Percentiles rank a stretch among this genome's conserved stretches.
These are phyloP conservation scores for Solanum tacnaense DNA, from an alignment of 257 asterid genomes.

Conservation along the genomic window DNA sequence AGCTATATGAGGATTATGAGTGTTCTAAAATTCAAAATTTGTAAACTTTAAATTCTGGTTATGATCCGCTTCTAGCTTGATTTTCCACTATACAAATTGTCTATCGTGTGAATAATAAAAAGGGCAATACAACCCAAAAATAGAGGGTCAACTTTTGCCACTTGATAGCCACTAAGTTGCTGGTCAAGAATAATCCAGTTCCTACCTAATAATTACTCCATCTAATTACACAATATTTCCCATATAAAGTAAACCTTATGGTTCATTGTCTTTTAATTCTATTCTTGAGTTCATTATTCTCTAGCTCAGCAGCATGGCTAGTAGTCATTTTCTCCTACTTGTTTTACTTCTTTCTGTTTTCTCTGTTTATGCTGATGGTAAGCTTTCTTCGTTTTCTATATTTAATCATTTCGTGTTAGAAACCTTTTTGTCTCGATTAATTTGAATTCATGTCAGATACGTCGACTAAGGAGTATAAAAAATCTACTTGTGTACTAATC, in stretches of 20 bases:
- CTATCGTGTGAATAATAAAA: not conserved
- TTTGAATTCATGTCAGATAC: not conserved
- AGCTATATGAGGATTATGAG: not conserved
- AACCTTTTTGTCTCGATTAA: not conserved
- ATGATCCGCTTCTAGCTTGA: not conserved
- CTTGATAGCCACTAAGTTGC: not conserved
- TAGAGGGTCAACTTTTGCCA: not conserved
- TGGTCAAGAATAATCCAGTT: not conserved
- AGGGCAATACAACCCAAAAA: not conserved
- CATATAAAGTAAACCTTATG: not conserved
- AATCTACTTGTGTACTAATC: not conserved
- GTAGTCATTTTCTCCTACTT: not conserved
- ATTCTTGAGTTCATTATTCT: not conserved
- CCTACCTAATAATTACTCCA: not conserved
- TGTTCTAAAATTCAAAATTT: fast-evolving
- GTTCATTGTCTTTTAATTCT: not conserved
- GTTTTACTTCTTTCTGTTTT: conserved; percentile 5
- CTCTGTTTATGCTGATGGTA: conserved; percentile 20
- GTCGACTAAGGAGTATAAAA: not conserved
- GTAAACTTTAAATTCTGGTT: not conserved
- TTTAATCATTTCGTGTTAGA: not conserved
- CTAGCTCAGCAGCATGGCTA: conserved; percentile 1
- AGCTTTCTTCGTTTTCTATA: not conserved
- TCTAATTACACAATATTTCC: not conserved
- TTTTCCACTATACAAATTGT: not conserved